Base-by-base conservation (phyloP, 768 basidiomycete species). In the Tubosaeta sp. region DNA sequence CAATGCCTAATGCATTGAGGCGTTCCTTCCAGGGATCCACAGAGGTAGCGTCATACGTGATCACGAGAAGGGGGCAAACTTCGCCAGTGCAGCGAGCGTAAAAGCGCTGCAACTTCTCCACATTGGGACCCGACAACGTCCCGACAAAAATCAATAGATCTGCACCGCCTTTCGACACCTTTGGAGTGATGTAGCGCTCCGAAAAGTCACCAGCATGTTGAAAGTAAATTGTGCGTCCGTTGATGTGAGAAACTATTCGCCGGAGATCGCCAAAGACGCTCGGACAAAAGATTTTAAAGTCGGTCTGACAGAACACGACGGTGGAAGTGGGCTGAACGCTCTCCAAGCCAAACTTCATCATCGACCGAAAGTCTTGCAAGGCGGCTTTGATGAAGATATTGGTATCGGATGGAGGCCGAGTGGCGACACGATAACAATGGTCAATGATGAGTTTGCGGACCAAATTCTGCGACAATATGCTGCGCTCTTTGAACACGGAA, bases 341-440 rank as follows among this genome's bases (percentile, higher is more conserved):
- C 35, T 66, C 65, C 63, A 60, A 65, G 5, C 63, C 58, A 12
- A 59, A 57, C 44, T 43, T 56, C 49, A 67, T 51, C 54, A 66
- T 52, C 32, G 60, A 67, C 44, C 63, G 65, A 45, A 66, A 58
- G 51, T 66, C 65, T 16, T 43, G 17, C 1, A 66, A 32, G n/a
- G 63, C 63, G 17, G 65, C 63, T 51, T 66, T 67, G 33, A 66
- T 63, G 2, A 65, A 48, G 45, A 50, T 29, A 22, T 63, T 65
- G 38, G 57, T 46, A 12, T 67, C 57, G 25, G 59, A 55, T 6
- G 53, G 33, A 3, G 52, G 59, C 54, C 65, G 64, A 10, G 46
- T 57, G 29, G 52, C 48, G 13, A 43, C 25, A 46, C 39, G 57
- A 29, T 46, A 55, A 53, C 62, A 63, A 27, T 63, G 43, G 14